Percentiles rank a stretch among this genome's conserved stretches.
phyloP scores from a whole-genome alignment of 805 yeast species.

The Candida gorgasii region DNA sequence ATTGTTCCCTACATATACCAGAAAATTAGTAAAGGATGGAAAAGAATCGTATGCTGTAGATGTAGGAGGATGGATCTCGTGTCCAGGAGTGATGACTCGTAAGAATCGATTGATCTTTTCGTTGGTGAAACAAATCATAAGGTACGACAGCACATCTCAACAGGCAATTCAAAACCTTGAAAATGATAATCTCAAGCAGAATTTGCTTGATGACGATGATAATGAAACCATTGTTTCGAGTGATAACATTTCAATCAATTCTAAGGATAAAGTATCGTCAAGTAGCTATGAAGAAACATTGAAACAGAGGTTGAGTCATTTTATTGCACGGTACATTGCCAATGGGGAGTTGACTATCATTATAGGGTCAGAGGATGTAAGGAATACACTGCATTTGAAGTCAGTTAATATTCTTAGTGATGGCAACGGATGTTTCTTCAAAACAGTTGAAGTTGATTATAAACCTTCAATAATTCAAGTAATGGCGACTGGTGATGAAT shows the following conservation, averaged over 20 bases:
- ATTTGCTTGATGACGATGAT: conserved; percentile 23
- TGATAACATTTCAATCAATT: conserved; percentile 12
- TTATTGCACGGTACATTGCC: conserved; percentile 68
- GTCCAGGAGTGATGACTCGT: conserved; percentile 70
- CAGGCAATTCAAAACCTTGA: conserved; percentile 27
- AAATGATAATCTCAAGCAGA: conserved; percentile 28
- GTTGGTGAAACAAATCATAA: conserved; percentile 66
- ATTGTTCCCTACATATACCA: conserved; percentile 43
- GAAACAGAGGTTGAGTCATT: conserved; percentile 65
- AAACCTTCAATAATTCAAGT: conserved; percentile 62
- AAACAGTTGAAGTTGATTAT: conserved; percentile 54
- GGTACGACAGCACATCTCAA: conserved; percentile 25
- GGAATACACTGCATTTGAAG: conserved; percentile 25
- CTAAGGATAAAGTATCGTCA: neutral
- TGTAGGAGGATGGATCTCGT: conserved; percentile 70
- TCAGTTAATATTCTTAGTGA: conserved; percentile 51
- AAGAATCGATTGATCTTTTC: conserved; percentile 70
- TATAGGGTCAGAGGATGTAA: conserved; percentile 50
- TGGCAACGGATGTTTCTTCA: conserved; percentile 63
- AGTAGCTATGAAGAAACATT: conserved; percentile 48
- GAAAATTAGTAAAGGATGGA: conserved; percentile 18
- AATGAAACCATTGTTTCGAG: conserved; percentile 20
- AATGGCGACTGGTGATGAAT: conserved; percentile 46
- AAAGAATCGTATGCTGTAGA: conserved; percentile 42
- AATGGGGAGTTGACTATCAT: conserved; percentile 54